Percentiles rank a stretch among this genome's conserved stretches.
phyloP scores from a whole-genome alignment of 805 yeast genomes.

The Phaffomyces antillensis region DNA sequence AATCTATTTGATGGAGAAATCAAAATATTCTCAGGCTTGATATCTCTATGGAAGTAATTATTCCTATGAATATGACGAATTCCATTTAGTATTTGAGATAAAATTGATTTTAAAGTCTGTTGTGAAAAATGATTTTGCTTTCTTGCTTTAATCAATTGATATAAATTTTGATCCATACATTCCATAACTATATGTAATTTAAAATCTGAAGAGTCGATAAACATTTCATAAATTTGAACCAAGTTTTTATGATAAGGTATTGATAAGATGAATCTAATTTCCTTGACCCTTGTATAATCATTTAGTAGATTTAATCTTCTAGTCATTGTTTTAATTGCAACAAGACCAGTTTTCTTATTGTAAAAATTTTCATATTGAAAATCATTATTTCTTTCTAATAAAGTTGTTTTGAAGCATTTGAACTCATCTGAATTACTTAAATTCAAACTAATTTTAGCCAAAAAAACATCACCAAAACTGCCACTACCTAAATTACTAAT shows the following conservation, averaged over 20 bases:
- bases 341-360: constrained; percentile 34
- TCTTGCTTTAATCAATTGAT: constrained; percentile 66
- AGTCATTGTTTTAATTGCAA: constrained; percentile 81
- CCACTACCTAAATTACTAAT: constrained; percentile 62
- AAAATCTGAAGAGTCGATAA: constrained; percentile 54
- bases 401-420: constrained; percentile 29
- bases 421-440: constrained; percentile 14
- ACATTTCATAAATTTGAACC: constrained; percentile 71
- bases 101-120: constrained; percentile 54
- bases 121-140: constrained; percentile 46
- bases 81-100: constrained; percentile 69
- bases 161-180: constrained; percentile 73
- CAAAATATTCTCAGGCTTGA: constrained; percentile 89
- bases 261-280: constrained; percentile 56
- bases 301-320: constrained; percentile 43
- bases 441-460: constrained; percentile 43
- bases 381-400: constrained; percentile 35
- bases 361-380: constrained; percentile 25
- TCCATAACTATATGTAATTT: constrained; percentile 84
- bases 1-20: constrained; percentile 52
- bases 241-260: constrained; percentile 67
- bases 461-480: constrained; percentile 63
- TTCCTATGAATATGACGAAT: constrained; percentile 71
- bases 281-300: constrained; percentile 55
- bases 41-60: constrained; percentile 77